A percentile compares a stretch with the other conserved stretches of the same genome.
phyloP scores from a whole-genome alignment of 768 basidiomycete genomes.

The Goffeauzyma gilvescens region DNA sequence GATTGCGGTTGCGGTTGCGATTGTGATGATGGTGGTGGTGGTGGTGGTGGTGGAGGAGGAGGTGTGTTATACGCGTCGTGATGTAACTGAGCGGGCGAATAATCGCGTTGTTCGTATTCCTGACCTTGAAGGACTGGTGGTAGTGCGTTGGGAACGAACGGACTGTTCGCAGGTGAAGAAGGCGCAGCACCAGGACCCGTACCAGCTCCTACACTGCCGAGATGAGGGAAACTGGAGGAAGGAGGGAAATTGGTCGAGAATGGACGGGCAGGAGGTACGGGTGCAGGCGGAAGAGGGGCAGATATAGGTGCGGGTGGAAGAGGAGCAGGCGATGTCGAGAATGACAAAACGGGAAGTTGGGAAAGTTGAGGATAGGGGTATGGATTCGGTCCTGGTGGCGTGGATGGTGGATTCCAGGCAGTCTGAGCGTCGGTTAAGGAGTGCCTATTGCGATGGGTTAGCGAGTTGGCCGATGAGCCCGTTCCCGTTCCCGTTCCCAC shows the following conservation, averaged over 20 bases:
- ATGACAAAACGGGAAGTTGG: background rate
- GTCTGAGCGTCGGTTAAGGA: too few relatives aligned
- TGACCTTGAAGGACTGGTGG: background rate
- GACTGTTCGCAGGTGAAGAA: conserved; percentile 3
- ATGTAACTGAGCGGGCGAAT: background rate
- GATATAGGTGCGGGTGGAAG: background rate
- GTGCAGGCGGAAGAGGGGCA: background rate
- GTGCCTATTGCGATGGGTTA: too few relatives aligned
- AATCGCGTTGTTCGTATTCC: too few relatives aligned
- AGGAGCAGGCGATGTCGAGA: background rate
- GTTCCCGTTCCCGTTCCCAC: too few relatives aligned
- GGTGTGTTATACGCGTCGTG: background rate
- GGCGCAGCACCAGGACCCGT: background rate
- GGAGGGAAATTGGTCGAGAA: background rate
- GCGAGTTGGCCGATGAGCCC: too few relatives aligned
- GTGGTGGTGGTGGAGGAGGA: background rate
- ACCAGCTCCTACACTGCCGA: too few relatives aligned
- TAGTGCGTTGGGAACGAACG: background rate
- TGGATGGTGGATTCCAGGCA: conserved; percentile 1
- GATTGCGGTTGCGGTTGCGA: too few relatives aligned
- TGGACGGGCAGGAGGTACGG: background rate
- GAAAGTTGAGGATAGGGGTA: too few relatives aligned
- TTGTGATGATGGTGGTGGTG: too few relatives aligned
- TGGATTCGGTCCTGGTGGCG: background rate
- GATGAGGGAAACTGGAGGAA: background rate